Base-by-base conservation (phyloP, 2,329 filamentous ascomycete species). In the Coniosporium tulheliwenetii region DNA sequence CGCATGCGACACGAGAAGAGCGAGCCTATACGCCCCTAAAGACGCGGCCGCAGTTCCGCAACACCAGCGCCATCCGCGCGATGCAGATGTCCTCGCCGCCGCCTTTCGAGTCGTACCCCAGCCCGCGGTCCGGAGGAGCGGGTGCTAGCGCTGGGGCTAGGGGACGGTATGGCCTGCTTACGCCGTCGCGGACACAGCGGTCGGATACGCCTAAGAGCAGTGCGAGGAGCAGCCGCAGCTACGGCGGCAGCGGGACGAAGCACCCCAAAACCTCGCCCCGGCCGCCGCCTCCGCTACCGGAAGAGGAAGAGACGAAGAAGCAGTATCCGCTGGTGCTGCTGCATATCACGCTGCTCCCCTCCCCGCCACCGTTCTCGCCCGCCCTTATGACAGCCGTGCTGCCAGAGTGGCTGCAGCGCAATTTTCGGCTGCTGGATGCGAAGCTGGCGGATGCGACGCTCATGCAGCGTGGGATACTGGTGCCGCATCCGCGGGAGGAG, bases 401-500 rank as follows among this genome's bases (percentile, higher is more conserved):
- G 43, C 71, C 72, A 45, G 59, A 59, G 46, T 54, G 59, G 60
- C 48, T 75, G 52, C 48, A 61, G 10, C 73, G 77, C 45, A 74
- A 75, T 30, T 83, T 77, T 72, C 71, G 73, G 37, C 63, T 80
- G 43, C 63, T 89, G 2, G 75, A 79, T 47, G 77, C 82, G 40
- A 79, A 81, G 43, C 66, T 84, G 3, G 76, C 75, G 1, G 81
- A 85, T 39, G 4, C 19, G 4, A 84, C 81, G 0, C 75, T 86
- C 9, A 69, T 82, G 47, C 73, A 82, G 52, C 71, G 84, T 15
- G 84, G 81, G 2, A 70, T 91, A 30, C 64, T 91, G 36, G 69
- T 91, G 7, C 75, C 81, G 2, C 85, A 91, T 53, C 84, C 84
- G 1, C 75, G 83, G 48, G 79, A 80, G 42, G 83, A 87, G 55